Evolutionary conservation across 768 basidiomycete genomes (phyloP).

Genomic region (Mycena galopus): DNA sequence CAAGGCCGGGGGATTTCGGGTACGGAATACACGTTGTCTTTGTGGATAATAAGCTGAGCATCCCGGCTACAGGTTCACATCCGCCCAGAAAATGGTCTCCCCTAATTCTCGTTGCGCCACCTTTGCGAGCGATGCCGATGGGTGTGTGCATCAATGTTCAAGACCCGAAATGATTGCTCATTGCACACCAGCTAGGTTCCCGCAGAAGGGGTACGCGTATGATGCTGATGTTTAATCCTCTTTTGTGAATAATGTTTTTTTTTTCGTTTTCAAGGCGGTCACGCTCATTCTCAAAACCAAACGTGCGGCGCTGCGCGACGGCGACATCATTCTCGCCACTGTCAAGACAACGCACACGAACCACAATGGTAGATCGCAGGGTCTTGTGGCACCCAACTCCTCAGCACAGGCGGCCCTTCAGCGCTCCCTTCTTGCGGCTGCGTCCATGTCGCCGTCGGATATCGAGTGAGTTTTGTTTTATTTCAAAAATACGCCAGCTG

Average conservation of each 20-base stretch:
- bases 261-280: constrained; percentile 30
- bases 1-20: constrained; percentile 49
- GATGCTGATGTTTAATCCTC: not conserved
- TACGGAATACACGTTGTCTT: constrained; percentile 6
- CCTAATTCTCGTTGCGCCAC: constrained; percentile 51
- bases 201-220: constrained; percentile 45
- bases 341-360: constrained; percentile 50
- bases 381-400: no score
- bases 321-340: constrained; percentile 49
- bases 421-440: no score
- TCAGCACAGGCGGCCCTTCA: no score
- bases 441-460: no score
- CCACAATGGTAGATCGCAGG: no score
- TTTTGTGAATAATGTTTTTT: not conserved
- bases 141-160: constrained; percentile 37
- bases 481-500: not conserved
- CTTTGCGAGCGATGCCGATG: constrained; percentile 50
- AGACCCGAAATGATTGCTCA: not conserved
- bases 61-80: constrained; percentile 41
- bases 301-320: constrained; percentile 49
- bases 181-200: constrained; percentile 48
- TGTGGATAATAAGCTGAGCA: no score
- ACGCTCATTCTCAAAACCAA: constrained; percentile 51
- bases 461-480: constrained; percentile 42
- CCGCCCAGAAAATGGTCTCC: constrained; percentile 51